Percentiles rank a stretch among this genome's conserved stretches.
Evolutionary conservation across 257 asterid species (phyloP).

Genomic region (Petunia axillaris): DNA sequence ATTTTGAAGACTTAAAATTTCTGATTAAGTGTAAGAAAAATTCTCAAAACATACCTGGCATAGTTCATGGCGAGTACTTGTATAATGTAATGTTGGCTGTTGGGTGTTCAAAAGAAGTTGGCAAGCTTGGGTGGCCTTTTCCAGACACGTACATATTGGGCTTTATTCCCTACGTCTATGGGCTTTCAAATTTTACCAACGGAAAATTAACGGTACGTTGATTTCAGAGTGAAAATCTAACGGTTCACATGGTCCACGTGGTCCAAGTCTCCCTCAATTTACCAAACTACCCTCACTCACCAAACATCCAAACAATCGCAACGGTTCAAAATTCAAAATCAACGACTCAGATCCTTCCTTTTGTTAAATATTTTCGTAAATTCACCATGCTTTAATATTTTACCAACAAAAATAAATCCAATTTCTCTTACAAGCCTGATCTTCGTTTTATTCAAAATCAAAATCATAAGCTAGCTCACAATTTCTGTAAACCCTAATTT

Average conservation of each 20-base stretch:
- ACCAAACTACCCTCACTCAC: not conserved
- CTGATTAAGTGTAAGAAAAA: too few relatives aligned
- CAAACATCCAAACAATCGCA: not conserved
- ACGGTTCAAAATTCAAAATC: not conserved
- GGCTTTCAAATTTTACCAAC: constrained; percentile 15
- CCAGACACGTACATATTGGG: not conserved
- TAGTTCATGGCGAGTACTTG: too few relatives aligned
- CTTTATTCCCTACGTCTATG: not conserved
- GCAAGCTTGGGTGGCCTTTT: too few relatives aligned
- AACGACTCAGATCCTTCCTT: constrained; percentile 33
- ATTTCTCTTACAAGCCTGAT: constrained; percentile 25
- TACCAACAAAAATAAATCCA: not conserved
- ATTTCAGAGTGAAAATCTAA: not conserved
- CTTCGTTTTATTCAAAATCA: constrained; percentile 31
- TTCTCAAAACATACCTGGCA: too few relatives aligned
- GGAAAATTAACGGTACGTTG: not conserved
- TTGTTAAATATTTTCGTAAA: not conserved
- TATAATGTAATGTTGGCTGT: too few relatives aligned
- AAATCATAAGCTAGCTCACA: not conserved
- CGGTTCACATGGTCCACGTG: constrained; percentile 1
- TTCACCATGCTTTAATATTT: not conserved
- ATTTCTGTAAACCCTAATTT: constrained; percentile 28
- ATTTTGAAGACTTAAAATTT: too few relatives aligned
- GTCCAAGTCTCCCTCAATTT: not conserved
- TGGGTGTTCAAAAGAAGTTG: too few relatives aligned